Evolutionary conservation across 106 monocot species (phyloP).

Genomic region (Acorus calamus): DNA sequence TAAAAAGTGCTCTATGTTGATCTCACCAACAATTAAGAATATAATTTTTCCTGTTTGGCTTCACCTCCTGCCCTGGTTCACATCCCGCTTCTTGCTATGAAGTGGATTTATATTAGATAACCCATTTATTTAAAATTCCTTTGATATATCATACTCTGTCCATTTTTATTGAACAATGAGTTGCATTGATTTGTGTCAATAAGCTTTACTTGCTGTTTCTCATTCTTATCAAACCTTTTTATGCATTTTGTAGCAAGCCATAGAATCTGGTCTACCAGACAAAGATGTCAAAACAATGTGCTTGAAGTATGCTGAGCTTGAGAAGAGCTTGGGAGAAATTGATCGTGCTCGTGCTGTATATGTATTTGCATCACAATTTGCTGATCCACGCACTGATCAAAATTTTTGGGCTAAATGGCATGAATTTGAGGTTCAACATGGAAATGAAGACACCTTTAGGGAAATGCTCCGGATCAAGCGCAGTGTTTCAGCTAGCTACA

Average conservation of each 20-base stretch:
- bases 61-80: too few relatives aligned
- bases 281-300: conserved; percentile 81
- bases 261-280: conserved; percentile 89
- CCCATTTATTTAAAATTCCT: too few relatives aligned
- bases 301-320: conserved; percentile 92
- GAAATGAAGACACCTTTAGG: conserved; percentile 95
- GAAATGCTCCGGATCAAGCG: conserved; percentile 92
- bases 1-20: too few relatives aligned
- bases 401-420: conserved; percentile 93
- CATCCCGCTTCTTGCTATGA: too few relatives aligned
- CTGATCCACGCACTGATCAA: conserved; percentile 76
- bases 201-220: neutral
- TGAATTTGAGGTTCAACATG: conserved; percentile 91
- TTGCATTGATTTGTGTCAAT: neutral
- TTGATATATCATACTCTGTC: neutral
- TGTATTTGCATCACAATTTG: conserved; percentile 71
- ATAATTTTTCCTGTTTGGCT: too few relatives aligned
- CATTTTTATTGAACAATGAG: neutral
- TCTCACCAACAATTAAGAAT: too few relatives aligned
- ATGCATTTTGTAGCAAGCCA: conserved; percentile 69
- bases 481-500: conserved; percentile 80
- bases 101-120: too few relatives aligned
- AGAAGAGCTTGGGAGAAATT: conserved; percentile 86
- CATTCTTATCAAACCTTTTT: conserved; percentile 1
- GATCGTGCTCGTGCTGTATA: conserved; percentile 87